Base-by-base conservation (phyloP, 495 filamentous ascomycete species). In the Penicillium manginii region DNA sequence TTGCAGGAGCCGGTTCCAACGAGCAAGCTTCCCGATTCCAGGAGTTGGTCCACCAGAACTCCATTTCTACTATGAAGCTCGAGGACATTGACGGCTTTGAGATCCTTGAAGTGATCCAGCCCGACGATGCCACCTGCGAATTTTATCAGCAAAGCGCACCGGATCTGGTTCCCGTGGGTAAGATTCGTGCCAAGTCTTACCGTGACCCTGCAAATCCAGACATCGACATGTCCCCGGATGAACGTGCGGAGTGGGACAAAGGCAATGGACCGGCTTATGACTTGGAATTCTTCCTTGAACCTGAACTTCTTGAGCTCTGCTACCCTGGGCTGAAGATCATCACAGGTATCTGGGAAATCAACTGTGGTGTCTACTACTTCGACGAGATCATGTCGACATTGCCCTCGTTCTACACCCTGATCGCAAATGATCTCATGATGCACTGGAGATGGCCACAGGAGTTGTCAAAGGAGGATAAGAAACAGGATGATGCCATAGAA, bases 241-340 rank as follows among this genome's bases (percentile, higher is more conserved):
- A 81, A 50, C 68, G 69, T 31, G 40, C 55, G 43, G 61, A 64
- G 14, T 70, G 72, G 65, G 61, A 70, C 7, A 52, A 62, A 10
- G 63, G 65, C 11, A 56, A 57, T 21, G 51, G 37, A 0, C 66
- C 63, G 0, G 18, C 70, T n/a, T 65, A 77, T 48, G 66, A 73
- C 14, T 83, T 84, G 60, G 80, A 84, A 32, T 88, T 92, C 59
- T 84, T 88, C 65, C 54, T 96, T 22, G 91, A 94, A 64, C 81
- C 86, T 23, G 67, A 81, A 0, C 72, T 88, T 5, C 77, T 97
- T 18, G 59, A 76, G 26, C 74, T 82, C 47, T 82, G 87, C 57
- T 86, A 84, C 60, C 76, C 84, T 1, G 91, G 92, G 1, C 86
- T 96, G 86, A 96, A 96, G 75, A 68, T 97, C 15, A 78, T 81